Base-by-base conservation (phyloP, 2,329 filamentous ascomycete genomes). In the Penicillium sp. region DNA sequence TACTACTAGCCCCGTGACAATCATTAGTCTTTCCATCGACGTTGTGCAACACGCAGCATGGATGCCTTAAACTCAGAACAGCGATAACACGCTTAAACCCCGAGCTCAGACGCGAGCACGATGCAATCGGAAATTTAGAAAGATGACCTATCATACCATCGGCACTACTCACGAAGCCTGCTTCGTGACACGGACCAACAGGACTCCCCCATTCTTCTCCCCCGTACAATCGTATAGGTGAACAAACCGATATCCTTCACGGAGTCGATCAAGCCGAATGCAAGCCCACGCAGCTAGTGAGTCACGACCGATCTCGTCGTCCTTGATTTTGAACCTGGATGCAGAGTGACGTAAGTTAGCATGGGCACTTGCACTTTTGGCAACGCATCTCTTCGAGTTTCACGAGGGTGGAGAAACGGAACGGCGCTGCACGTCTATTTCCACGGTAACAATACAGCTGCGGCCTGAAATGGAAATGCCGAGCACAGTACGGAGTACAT, bases 251-350 rank as follows among this genome's bases (percentile, higher is more conserved):
- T 91, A 91, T 0, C 95, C 94, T 37, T 85, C 80, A 63, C 87
- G 87, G 62, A 97, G 77, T 8, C 93, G 85, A 78, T 97, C 93
- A 24, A 98, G 85, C 42, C 93, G 85, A 69, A 96, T 89, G 72
- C 93, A 97, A 1, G 91, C 88, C 95, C 95, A 98, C 2, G 90
- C 92, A 12, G 92, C 89, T 60, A 97, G 78, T 62, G 90, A 86
- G 72, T 98, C 93, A 65, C 85, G 85, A 4, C 89, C 88, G 67
- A 93, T 86, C 76, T 94, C 90, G 68, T 96, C 90, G 75, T 98
- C 92, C 76, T 93, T 90, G 68, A 98, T 84, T 70, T 96, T 92
- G 82, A 98, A 91, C 68, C 87, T 89, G 38, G 63, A 58, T 47
- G 50, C 56, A 57, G 26, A 42, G 42, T 17, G 26, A 26, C n/a